These are phyloP conservation scores for Amylostereum areolatum DNA, from an alignment of 1,284 basidiomycete species.

Conservation along the genomic window DNA sequence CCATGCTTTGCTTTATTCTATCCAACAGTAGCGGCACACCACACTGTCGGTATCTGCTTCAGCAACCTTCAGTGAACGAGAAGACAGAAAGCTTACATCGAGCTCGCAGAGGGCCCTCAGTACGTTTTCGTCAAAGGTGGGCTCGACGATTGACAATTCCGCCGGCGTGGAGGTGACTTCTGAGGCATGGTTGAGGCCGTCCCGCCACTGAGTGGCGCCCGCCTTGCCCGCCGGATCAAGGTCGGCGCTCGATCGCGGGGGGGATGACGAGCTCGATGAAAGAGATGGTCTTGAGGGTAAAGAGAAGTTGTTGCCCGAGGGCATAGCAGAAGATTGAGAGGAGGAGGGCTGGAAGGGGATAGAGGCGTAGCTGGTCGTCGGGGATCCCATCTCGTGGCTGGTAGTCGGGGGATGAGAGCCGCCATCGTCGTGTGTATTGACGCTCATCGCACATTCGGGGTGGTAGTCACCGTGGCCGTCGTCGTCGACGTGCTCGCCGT, in stretches of 20 bases:
- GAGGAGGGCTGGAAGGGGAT: constrained; percentile 5
- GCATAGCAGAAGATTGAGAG: constrained; percentile 4
- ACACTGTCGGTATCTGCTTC: constrained; percentile 84
- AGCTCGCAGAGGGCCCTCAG: constrained; percentile 38
- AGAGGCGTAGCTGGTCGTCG: constrained; percentile 6
- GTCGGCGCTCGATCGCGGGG: constrained; percentile 16
- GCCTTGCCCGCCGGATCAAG: constrained; percentile 10
- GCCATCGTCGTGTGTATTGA: constrained; percentile 6
- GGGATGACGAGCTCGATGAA: constrained; percentile 12
- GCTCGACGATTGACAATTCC: neutral
- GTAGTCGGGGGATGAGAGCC: constrained; percentile 4
- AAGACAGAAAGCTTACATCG: constrained; percentile 60
- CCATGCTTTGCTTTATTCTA: constrained; percentile 94
- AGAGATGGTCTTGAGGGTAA: constrained; percentile 10
- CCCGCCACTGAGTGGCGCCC: constrained; percentile 16
- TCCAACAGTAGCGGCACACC: constrained; percentile 88
- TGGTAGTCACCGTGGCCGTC: constrained; percentile 3
- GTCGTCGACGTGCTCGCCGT: constrained; percentile 1
- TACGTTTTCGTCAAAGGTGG: neutral
- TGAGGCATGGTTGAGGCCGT: constrained; percentile 7
- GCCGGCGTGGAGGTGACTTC: constrained; percentile 10
- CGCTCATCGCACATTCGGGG: constrained; percentile 1
- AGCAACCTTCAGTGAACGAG: constrained; percentile 70
- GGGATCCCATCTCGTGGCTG: constrained; percentile 8
- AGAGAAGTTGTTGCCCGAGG: constrained; percentile 8